Percentiles rank a stretch among this genome's conserved stretches.
These are phyloP conservation scores for Boletus reticulatus DNA, from an alignment of 768 basidiomycete species.

Conservation along the genomic window DNA sequence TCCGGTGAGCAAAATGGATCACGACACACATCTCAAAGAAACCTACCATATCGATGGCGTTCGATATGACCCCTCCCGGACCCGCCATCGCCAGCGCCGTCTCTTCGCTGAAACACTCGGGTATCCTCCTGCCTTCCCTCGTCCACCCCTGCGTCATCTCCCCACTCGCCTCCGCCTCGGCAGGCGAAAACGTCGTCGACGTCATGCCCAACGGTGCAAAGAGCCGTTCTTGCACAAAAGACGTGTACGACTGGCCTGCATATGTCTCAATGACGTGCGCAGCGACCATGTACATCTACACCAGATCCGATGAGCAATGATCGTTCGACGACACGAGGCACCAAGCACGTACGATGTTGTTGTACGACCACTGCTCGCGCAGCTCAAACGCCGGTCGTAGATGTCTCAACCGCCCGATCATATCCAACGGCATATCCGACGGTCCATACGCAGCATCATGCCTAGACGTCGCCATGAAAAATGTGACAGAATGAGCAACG, in stretches of 20 bases:
- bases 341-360: slow-evolving; percentile 31
- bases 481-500: no score
- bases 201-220: slow-evolving; percentile 41
- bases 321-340: no score
- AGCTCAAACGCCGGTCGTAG: slow-evolving; percentile 35
- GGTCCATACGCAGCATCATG: slow-evolving; percentile 34
- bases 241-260: slow-evolving; percentile 31
- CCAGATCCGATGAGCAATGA: no score
- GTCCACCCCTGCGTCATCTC: no score
- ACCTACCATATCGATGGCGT: slow-evolving; percentile 37
- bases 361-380: slow-evolving; percentile 38
- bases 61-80: slow-evolving; percentile 45
- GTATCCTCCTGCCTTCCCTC: no score
- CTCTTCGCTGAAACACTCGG: slow-evolving; percentile 28
- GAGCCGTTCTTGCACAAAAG: slow-evolving; percentile 42
- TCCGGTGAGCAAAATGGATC: background rate
- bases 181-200: background rate
- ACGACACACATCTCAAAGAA: background rate
- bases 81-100: slow-evolving; percentile 31
- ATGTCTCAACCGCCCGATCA: slow-evolving; percentile 26
- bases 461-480: slow-evolving; percentile 12
- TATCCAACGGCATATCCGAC: slow-evolving; percentile 25
- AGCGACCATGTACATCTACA: slow-evolving; percentile 40
- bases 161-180: no score
- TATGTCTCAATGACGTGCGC: slow-evolving; percentile 35